phyloP scores from a whole-genome alignment of 345 rosid species.

The Brassica juncea region DNA sequence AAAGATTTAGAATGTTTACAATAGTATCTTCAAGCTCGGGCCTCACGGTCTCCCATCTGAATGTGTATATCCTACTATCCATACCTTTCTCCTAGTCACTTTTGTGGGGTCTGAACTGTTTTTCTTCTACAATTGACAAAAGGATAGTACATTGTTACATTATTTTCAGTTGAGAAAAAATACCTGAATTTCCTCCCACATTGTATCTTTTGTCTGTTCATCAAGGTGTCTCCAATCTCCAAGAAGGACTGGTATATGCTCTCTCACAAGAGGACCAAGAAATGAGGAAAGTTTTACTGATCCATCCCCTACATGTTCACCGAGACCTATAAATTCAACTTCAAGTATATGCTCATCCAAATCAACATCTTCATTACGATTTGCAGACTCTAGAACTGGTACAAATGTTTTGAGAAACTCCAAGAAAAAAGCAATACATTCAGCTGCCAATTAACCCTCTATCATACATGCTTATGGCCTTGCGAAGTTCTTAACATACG shows the following conservation, averaged over 20 bases:
- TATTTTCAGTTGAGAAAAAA: neutral
- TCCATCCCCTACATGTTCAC: slow-evolving; percentile 12
- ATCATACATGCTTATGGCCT: slow-evolving; percentile 9
- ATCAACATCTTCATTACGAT: slow-evolving; percentile 5
- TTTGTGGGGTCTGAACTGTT: neutral
- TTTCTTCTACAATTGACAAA: neutral
- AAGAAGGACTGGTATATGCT: neutral
- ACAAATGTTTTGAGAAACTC: too few species aligned
- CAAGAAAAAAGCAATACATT: neutral
- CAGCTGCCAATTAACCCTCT: neutral
- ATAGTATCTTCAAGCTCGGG: neutral
- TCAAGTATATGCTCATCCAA: neutral
- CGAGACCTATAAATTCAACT: neutral
- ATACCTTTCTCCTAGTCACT: neutral
- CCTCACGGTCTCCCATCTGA: neutral
- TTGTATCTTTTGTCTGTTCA: neutral
- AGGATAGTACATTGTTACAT: neutral
- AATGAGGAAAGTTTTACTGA: neutral
- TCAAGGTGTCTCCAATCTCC: neutral
- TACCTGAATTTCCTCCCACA: neutral
- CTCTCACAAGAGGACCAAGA: neutral
- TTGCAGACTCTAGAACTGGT: neutral
- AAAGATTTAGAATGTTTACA: neutral
- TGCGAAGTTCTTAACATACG: neutral
- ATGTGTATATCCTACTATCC: slow-evolving; percentile 1